A percentile compares a stretch with the other conserved stretches of the same genome.
Evolutionary conservation across 2,329 filamentous ascomycete genomes (phyloP).

Genomic region (Fusarium goolgardi): DNA sequence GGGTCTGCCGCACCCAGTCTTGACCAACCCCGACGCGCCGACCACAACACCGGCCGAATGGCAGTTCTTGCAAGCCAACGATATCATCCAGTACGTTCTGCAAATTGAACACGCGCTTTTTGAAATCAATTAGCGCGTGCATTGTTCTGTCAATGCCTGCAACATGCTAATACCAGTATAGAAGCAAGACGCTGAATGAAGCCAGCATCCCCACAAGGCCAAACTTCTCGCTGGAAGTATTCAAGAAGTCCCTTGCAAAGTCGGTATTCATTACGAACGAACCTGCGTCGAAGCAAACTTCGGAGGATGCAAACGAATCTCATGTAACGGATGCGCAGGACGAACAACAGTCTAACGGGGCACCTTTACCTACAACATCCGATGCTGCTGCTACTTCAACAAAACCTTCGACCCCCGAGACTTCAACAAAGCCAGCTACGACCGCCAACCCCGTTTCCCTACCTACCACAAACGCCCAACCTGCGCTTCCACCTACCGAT

Average conservation of each 20-base stretch:
- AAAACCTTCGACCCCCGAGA: slow-evolving; percentile 24
- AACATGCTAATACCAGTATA: slow-evolving; percentile 45
- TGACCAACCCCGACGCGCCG: slow-evolving; percentile 68
- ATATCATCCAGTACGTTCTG: slow-evolving; percentile 69
- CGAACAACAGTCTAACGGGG: slow-evolving; percentile 26
- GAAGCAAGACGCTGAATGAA: slow-evolving; percentile 62
- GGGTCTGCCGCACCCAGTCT: slow-evolving; percentile 68
- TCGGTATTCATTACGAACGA: slow-evolving; percentile 41
- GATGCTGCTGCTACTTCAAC: slow-evolving; percentile 22
- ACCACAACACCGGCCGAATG: slow-evolving; percentile 63
- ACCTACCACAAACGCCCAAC: slow-evolving; percentile 2
- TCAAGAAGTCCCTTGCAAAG: slow-evolving; percentile 55
- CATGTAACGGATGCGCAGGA: slow-evolving; percentile 20
- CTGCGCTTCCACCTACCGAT: slow-evolving; percentile 8
- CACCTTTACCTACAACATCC: slow-evolving; percentile 19
- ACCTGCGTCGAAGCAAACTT: slow-evolving; percentile 17
- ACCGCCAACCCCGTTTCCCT: not conserved
- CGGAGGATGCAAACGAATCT: slow-evolving; percentile 25
- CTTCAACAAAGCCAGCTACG: slow-evolving; percentile 23
- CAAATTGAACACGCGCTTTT: slow-evolving; percentile 33
- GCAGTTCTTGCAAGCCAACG: slow-evolving; percentile 67
- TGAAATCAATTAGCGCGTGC: slow-evolving; percentile 31
- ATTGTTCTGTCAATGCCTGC: slow-evolving; percentile 24
- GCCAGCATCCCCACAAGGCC: slow-evolving; percentile 63
- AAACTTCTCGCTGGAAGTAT: slow-evolving; percentile 57